phyloP scores from a whole-genome alignment of 495 filamentous ascomycete species.

The Neurospora cerealis region DNA sequence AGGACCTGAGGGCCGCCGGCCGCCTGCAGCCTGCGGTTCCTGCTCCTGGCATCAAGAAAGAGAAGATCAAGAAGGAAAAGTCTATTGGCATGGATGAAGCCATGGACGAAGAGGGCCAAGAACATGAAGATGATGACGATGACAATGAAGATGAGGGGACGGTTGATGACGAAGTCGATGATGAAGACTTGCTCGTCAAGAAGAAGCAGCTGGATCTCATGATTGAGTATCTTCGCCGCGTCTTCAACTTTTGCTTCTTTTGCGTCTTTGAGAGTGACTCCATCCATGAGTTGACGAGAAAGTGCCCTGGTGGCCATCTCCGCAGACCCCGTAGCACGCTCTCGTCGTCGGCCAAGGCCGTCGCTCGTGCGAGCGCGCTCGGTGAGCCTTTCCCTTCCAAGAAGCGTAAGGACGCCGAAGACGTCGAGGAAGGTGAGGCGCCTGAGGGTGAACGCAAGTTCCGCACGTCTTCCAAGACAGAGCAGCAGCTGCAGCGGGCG shows the following conservation, averaged over 20 bases:
- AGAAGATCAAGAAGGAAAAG: conserved; percentile 45
- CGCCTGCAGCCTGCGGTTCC: conserved; percentile 56
- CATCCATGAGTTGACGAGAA: conserved; percentile 86
- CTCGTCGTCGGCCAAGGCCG: conserved; percentile 68
- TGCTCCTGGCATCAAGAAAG: conserved; percentile 44
- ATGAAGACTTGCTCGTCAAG: conserved; percentile 78
- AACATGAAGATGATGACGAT: conserved; percentile 55
- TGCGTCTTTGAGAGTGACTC: conserved; percentile 98
- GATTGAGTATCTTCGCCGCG: conserved; percentile 91
- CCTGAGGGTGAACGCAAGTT: conserved; percentile 55
- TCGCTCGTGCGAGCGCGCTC: conserved; percentile 71
- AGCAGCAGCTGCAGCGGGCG: conserved; percentile 84
- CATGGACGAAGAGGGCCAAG: conserved; percentile 61
- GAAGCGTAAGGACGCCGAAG: conserved; percentile 56
- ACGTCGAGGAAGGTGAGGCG: conserved; percentile 54
- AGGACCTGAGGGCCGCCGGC: conserved; percentile 62
- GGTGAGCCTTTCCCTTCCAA: conserved; percentile 73
- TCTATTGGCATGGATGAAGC: conserved; percentile 56
- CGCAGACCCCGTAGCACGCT: conserved; percentile 78
- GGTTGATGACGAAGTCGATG: conserved; percentile 73
- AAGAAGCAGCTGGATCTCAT: conserved; percentile 95
- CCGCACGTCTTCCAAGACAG: conserved; percentile 60
- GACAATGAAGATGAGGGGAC: conserved; percentile 70
- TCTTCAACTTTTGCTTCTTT: conserved; percentile 99
- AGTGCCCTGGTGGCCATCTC: conserved; percentile 93